phyloP scores from a whole-genome alignment of 2,329 filamentous ascomycete genomes.

The Lecanicillium sp. region DNA sequence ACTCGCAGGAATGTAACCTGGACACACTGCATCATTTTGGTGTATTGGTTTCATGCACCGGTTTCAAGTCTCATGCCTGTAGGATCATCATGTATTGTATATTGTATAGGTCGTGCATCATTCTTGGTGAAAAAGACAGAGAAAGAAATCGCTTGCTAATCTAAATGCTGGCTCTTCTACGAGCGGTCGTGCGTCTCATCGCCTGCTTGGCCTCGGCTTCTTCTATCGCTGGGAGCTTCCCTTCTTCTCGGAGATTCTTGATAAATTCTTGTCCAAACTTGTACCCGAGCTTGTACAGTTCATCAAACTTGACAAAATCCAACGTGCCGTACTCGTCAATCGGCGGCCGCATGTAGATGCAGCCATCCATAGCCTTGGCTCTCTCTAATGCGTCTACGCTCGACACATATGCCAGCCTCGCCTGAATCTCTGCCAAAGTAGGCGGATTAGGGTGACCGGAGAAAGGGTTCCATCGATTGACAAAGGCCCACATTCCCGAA shows the following conservation, averaged over 20 bases:
- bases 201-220: constrained; percentile 73
- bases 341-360: constrained; percentile 92
- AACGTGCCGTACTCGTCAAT: constrained; percentile 90
- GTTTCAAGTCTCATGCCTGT: too few relatives aligned
- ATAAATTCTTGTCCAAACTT: constrained; percentile 77
- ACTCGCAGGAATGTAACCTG: too few relatives aligned
- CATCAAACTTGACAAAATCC: constrained; percentile 96
- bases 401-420: constrained; percentile 86
- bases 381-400: constrained; percentile 90
- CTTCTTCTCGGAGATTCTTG: constrained; percentile 67
- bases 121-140: background rate
- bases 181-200: constrained; percentile 70
- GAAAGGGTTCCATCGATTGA: constrained; percentile 97
- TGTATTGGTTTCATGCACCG: too few relatives aligned
- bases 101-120: background rate
- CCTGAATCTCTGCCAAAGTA: constrained; percentile 92
- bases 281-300: constrained; percentile 89
- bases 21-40: too few relatives aligned
- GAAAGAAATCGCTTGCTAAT: constrained; percentile 2
- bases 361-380: constrained; percentile 84
- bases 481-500: constrained; percentile 87
- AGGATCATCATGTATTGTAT: background rate
- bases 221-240: constrained; percentile 61
- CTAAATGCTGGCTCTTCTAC: constrained; percentile 68
- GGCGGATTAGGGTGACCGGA: constrained; percentile 84